A percentile compares a stretch with the other conserved stretches of the same genome.
These are phyloP conservation scores for Podospora fimiseda DNA, from an alignment of 495 filamentous ascomycete species.

Conservation along the genomic window DNA sequence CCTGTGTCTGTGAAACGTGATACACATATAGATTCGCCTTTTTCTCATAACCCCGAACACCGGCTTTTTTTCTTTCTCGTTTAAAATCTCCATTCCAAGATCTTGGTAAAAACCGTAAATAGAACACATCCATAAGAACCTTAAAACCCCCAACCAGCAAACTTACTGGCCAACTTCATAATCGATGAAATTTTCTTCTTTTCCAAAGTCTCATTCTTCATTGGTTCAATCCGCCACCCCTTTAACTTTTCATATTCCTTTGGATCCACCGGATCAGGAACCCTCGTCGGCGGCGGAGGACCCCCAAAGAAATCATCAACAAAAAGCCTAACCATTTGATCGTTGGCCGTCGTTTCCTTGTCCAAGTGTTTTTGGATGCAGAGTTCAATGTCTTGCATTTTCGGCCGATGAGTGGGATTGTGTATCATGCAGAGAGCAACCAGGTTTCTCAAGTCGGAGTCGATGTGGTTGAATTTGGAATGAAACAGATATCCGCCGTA, in stretches of 20 bases:
- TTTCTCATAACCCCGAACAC: too few species aligned
- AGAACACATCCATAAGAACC: too few species aligned
- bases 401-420: background rate
- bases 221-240: background rate
- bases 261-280: background rate
- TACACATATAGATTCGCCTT: too few species aligned
- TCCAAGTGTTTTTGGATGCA: background rate
- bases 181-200: too few species aligned
- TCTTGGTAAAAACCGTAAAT: too few species aligned
- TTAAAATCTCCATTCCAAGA: too few species aligned
- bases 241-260: background rate
- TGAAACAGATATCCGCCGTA: conserved; percentile 6
- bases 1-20: too few species aligned
- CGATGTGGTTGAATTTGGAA: background rate
- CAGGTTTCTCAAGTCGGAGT: conserved; percentile 1
- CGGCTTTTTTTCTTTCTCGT: too few species aligned
- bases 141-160: too few species aligned
- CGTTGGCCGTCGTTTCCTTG: background rate
- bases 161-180: too few species aligned
- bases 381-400: background rate
- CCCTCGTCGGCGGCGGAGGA: background rate
- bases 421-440: conserved; percentile 1
- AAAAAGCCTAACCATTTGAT: background rate
- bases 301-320: background rate
- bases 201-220: background rate